These are phyloP conservation scores for Trifolium pratense DNA, from an alignment of 306 rosid species.

Conservation along the genomic window DNA sequence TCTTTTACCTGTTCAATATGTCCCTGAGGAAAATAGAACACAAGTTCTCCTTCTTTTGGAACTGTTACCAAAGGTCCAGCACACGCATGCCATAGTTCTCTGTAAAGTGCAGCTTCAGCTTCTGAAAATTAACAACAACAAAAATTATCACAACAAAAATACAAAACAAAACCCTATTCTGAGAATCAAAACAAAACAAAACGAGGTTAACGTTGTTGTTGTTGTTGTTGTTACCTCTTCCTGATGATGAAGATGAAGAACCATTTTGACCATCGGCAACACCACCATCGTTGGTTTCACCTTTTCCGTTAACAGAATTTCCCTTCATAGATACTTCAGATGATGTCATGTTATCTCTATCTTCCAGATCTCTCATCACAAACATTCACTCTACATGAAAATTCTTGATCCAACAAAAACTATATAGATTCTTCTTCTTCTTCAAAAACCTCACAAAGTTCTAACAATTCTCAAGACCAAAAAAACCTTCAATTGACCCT, in stretches of 20 bases:
- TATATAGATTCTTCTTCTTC: neutral
- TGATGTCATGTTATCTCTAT: conserved; percentile 52
- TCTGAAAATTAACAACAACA: conserved; percentile 46
- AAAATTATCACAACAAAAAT: neutral
- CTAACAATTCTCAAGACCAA: conserved; percentile 38
- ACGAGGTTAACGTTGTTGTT: neutral
- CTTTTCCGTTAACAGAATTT: conserved; percentile 57
- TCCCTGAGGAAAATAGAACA: conserved; percentile 97
- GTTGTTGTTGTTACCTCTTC: conserved; percentile 54
- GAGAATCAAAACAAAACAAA: neutral
- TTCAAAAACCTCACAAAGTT: conserved; percentile 26
- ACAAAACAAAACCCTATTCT: neutral
- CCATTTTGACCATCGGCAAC: conserved; percentile 49
- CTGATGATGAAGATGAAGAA: conserved; percentile 41
- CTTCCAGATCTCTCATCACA: conserved; percentile 62
- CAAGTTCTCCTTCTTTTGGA: conserved; percentile 75
- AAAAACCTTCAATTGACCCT: conserved; percentile 29
- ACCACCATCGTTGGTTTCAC: conserved; percentile 47
- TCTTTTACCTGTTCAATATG: conserved; percentile 85
- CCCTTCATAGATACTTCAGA: conserved; percentile 69
- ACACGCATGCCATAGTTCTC: conserved; percentile 97
- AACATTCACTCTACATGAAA: conserved; percentile 14
- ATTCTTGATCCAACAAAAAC: neutral
- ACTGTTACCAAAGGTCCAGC: conserved; percentile 96
- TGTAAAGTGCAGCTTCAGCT: conserved; percentile 75